Conservation (phyloP, 345 rosid genomes). For the Eucalyptus sp. region DNA sequence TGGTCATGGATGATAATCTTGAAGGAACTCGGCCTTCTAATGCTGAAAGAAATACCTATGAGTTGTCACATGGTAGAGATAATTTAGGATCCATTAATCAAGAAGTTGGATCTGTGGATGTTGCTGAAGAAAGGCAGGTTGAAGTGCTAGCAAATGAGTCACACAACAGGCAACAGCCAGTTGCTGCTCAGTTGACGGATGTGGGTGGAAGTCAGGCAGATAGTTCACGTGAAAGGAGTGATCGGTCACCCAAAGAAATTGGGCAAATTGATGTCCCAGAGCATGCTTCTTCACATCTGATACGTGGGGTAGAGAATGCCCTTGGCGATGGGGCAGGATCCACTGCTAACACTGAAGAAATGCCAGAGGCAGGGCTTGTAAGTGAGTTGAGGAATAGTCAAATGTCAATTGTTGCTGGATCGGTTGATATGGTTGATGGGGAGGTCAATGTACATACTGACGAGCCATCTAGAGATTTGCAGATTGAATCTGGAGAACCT, state of each 20-base stretch:
- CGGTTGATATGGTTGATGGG: constrained; percentile 11
- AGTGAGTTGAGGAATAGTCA: constrained; percentile 19
- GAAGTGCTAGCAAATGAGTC: neutral
- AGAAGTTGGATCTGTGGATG: neutral
- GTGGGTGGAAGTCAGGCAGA: neutral
- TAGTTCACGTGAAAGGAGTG: neutral
- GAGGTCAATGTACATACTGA: constrained; percentile 15
- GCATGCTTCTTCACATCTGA: neutral
- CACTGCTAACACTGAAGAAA: constrained; percentile 19
- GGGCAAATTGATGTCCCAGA: neutral
- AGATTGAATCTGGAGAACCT: neutral
- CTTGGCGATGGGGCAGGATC: neutral
- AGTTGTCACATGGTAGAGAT: constrained; percentile 17
- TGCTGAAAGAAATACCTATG: constrained; percentile 16
- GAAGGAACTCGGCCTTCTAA: constrained; percentile 17
- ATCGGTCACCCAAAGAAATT: neutral
- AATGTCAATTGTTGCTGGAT: constrained; percentile 1
- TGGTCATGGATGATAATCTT: constrained; percentile 10
- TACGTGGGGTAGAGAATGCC: neutral
- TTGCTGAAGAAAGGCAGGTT: neutral
- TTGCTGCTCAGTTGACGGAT: neutral
- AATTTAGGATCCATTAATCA: constrained; percentile 13
- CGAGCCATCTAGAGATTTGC: neutral
- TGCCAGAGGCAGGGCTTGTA: constrained; percentile 33
- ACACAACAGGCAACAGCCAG: neutral